Base-by-base conservation (phyloP, 176 grass and related monocot species). In the Luzula sylvatica region DNA sequence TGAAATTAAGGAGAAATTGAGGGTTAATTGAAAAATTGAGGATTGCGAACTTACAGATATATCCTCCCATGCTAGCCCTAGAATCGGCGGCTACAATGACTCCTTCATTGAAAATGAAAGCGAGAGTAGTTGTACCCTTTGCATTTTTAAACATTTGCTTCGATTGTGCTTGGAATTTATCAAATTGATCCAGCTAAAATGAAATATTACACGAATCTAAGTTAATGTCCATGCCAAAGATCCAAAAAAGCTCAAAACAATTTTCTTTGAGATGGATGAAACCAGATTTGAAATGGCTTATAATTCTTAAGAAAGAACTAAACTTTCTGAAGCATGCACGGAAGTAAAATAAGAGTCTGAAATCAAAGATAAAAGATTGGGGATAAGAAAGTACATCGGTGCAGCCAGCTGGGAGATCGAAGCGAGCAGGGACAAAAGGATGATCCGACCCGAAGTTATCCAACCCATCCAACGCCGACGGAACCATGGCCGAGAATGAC, bases 61-160 rank as follows among this genome's bases (percentile, higher is more conserved):
- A 88, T 38, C 83, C 89, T 61, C 83, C 89, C 89, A 95, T 95
- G 76, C 83, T 95, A 53, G 89, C 89, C 4, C 89, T 46, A 30
- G 89, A 95, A 66, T 95, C 83, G n/a, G 89, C 83, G 7, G 89
- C 89, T 41, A 95, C 89, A 52, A 88, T 95, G 49, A 95, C 83
- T 21, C 89, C 89, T 61, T 82, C 79, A 59, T 95, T 82, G 71
- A 88, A 95, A 59, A 95, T 82, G 65, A 88, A 95, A 1, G 89
- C 77, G 38, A 95, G 89, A 23, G 89, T 95, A 24, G 89, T 95
- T 11, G 89, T 95, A 0, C 89, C 89, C 51, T 75, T 87, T 14
- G 82, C 82, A 3, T 71, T 65, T 50, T 95, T 88, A 46, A 88
- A 7, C 62, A 77, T 60, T 23, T 64, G 42, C 68, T 83, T 84